A percentile compares a stretch with the other conserved stretches of the same genome.
phyloP scores from a whole-genome alignment of 164 flowering plant genomes.

The Cinnamomum chago region DNA sequence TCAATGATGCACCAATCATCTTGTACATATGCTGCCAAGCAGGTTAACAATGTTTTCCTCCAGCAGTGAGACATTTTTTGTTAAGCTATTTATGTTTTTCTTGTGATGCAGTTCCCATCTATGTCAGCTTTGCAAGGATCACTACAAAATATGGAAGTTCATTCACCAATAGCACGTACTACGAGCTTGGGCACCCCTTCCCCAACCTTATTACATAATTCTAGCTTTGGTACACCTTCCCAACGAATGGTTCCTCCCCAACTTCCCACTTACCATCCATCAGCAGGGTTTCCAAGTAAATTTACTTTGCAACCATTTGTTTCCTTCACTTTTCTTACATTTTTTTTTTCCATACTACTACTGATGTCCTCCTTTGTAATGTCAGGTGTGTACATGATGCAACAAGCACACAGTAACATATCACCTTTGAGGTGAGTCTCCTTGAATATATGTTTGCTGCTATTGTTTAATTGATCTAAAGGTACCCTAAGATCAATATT shows the following conservation, averaged over 20 bases:
- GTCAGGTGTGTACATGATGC: slow-evolving; percentile 32
- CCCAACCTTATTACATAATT: slow-evolving; percentile 24
- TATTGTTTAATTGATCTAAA: not conserved
- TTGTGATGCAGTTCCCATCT: slow-evolving; percentile 56
- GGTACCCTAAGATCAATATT: not conserved
- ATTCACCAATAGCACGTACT: slow-evolving; percentile 28
- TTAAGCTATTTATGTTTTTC: slow-evolving; percentile 4
- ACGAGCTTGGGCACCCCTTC: slow-evolving; percentile 23
- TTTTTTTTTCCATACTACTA: not conserved
- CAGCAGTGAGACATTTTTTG: not conserved
- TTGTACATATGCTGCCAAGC: not conserved
- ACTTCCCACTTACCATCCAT: slow-evolving; percentile 23
- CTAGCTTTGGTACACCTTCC: slow-evolving; percentile 25
- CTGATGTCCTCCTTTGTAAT: not conserved
- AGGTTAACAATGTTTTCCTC: not conserved
- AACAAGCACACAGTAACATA: slow-evolving; percentile 17
- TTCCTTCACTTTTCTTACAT: too few relatives aligned
- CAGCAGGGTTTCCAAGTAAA: slow-evolving; percentile 41
- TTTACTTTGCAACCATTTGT: not conserved
- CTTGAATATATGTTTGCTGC: not conserved
- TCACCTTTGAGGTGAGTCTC: slow-evolving; percentile 21
- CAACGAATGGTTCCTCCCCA: slow-evolving; percentile 46
- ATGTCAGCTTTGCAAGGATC: slow-evolving; percentile 56
- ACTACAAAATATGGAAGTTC: slow-evolving; percentile 36
- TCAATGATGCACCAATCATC: not conserved